Conservation (phyloP, 331 rosid species). For the Erythrophleum ivorense region DNA sequence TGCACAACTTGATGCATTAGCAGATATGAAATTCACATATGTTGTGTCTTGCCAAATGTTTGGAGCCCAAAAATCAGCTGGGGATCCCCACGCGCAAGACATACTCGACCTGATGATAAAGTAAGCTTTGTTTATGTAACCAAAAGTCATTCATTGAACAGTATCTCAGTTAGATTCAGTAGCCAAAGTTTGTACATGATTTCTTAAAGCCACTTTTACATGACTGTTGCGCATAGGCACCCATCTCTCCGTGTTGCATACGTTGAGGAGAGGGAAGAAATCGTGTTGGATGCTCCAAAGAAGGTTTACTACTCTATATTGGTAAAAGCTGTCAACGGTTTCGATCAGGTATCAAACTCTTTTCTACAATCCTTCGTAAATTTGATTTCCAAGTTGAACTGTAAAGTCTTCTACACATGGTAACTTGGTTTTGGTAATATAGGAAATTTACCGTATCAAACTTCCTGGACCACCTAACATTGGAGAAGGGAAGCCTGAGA, state of each 20-base stretch:
- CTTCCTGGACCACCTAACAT: constrained; percentile 89
- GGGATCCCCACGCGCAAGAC: constrained; percentile 76
- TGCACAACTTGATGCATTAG: constrained; percentile 78
- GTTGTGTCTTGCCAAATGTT: constrained; percentile 87
- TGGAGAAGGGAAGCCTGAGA: no score
- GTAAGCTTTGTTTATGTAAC: constrained; percentile 43
- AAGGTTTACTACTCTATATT: constrained; percentile 76
- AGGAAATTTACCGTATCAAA: constrained; percentile 81
- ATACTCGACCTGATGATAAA: constrained; percentile 73
- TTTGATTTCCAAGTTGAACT: no score
- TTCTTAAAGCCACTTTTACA: constrained; percentile 34
- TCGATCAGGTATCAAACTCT: constrained; percentile 65
- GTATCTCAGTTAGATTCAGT: no score
- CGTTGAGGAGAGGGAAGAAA: constrained; percentile 81
- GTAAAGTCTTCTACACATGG: no score
- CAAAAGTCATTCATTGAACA: no score
- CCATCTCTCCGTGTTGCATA: no score
- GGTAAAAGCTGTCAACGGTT: constrained; percentile 76
- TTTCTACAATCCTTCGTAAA: background rate
- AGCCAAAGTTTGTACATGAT: no score
- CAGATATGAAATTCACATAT: no score
- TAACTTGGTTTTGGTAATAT: constrained; percentile 28
- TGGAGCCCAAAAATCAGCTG: constrained; percentile 66
- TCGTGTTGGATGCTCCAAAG: constrained; percentile 47
- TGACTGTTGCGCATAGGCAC: constrained; percentile 69